phyloP scores from a whole-genome alignment of 495 filamentous ascomycete species.

The Aspergillus mulundensis region DNA sequence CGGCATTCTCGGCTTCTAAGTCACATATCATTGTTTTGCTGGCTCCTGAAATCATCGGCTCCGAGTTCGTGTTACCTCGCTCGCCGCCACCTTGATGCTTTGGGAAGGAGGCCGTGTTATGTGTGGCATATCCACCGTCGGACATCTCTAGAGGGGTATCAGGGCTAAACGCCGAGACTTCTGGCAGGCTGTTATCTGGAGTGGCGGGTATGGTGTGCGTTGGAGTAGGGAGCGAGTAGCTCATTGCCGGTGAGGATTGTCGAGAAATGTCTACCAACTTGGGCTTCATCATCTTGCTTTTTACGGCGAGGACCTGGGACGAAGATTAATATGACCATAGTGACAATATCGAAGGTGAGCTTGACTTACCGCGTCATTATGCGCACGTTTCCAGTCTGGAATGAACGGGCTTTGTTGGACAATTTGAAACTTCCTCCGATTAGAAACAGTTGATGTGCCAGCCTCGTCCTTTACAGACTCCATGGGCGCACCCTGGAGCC shows the following conservation, averaged over 20 bases:
- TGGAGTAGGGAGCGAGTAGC: constrained; percentile 23
- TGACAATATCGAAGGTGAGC: constrained; percentile 12
- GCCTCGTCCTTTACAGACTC: constrained; percentile 28
- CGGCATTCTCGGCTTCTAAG: constrained; percentile 19
- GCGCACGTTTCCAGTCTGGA: constrained; percentile 26
- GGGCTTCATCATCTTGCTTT: constrained; percentile 38
- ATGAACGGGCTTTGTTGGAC: constrained; percentile 38
- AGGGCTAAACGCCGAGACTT: constrained; percentile 45
- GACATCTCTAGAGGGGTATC: constrained; percentile 41
- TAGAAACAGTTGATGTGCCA: constrained; percentile 27
- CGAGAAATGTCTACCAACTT: constrained; percentile 43
- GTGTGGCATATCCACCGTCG: constrained; percentile 37
- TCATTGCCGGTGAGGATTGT: constrained; percentile 34
- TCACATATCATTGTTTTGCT: constrained; percentile 29
- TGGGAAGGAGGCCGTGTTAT: constrained; percentile 27
- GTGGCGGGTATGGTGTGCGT: constrained; percentile 30
- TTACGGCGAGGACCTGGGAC: constrained; percentile 35
- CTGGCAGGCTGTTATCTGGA: constrained; percentile 37
- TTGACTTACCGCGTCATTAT: constrained; percentile 25
- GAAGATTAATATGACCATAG: constrained; percentile 7
- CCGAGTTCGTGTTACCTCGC: constrained; percentile 31
- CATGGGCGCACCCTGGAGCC: constrained; percentile 39
- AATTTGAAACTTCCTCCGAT: constrained; percentile 40
- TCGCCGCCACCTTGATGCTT: constrained; percentile 25
- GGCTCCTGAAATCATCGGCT: constrained; percentile 29